Percentiles rank a stretch among this genome's conserved stretches.
phyloP scores from a whole-genome alignment of 2,329 filamentous ascomycete species.

The Aspergillus melleus region DNA sequence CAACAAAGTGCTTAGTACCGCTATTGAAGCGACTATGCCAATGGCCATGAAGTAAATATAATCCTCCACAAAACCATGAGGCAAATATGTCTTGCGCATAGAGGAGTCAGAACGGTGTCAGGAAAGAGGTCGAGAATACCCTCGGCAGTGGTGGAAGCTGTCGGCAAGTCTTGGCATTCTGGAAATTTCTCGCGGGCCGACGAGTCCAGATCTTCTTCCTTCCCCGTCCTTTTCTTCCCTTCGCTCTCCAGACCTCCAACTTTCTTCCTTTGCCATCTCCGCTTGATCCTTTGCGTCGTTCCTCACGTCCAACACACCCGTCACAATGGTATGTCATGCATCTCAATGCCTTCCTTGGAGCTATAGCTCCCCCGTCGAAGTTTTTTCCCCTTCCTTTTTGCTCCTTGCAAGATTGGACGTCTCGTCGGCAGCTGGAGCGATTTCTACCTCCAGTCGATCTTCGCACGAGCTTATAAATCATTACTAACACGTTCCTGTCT shows the following conservation, averaged over 20 bases:
- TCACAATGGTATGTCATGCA: constrained; percentile 27
- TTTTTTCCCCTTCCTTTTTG: constrained; percentile 7
- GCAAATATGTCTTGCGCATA: too few species aligned
- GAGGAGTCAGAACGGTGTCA: too few species aligned
- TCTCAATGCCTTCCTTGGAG: background rate
- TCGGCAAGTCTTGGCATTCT: constrained; percentile 44
- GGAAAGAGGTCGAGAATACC: constrained; percentile 13
- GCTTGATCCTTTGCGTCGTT: constrained; percentile 2
- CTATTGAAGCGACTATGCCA: background rate
- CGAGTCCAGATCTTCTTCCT: constrained; percentile 36
- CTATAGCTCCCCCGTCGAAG: constrained; percentile 5
- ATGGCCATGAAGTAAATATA: background rate
- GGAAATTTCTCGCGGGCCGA: constrained; percentile 42
- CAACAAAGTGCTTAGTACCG: background rate
- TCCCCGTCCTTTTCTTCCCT: constrained; percentile 34
- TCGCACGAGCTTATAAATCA: background rate
- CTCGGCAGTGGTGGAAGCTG: constrained; percentile 32
- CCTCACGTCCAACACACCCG: constrained; percentile 1
- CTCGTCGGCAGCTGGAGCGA: background rate
- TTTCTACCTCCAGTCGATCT: background rate
- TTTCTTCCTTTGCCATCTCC: constrained; percentile 11
- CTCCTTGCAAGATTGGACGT: background rate
- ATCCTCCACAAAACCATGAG: background rate
- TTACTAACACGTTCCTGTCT: constrained; percentile 7
- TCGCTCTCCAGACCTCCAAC: constrained; percentile 27